Evolutionary conservation across 1,139 yeast genomes (phyloP), one percentile per base, ranked within the genome.

Genomic region (Geotrichum reessii): DNA sequence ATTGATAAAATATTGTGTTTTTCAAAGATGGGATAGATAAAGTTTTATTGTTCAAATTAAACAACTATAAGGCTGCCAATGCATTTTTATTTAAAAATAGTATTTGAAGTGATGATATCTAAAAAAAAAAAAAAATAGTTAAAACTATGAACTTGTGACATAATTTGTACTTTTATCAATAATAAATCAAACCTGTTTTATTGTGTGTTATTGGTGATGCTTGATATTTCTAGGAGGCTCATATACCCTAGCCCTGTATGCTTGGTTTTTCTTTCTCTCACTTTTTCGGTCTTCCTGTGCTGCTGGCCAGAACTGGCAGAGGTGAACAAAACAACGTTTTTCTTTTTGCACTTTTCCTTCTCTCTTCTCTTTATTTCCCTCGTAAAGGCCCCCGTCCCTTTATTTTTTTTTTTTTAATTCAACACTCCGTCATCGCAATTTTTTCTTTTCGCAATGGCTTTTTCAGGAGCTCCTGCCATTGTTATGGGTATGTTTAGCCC

Each of bases 401-500:
- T 37, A 37, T 17, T 37, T 37, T 6, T 37, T 14, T n/a, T 17
- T 37, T 37, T 6, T 37, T 14, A 4, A 37, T 19, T 19, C 44
- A n/a, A 11, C 44, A 33, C 17, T 17, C 44, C 44, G n/a, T 17
- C 44, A n/a, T 37, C 44, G 9, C 44, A 7, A 17, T 9, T 37
- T 17, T 14, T 37, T 37, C n/a, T 14, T 19, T 37, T 19, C 19
- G 51, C 52, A 49, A 69, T 69, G 72, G 69, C 70, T 50, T 67
- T 66, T 59, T 63, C 67, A 56, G 67, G 66, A 52, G 67, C 70
- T 62, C 97, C 97, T 54, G 97, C 97, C 63, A 93, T 91, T 78
- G 96, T 91, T 74, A 91, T 91, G 97, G 96, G 87, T 78, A 74
- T 53, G 81, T 75, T 52, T 31, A 11, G n/a, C 14, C 21, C n/a